A percentile compares a stretch with the other conserved stretches of the same genome.
These are phyloP conservation scores for Tetrahymena borealis DNA, from an alignment of 73 alveolate genomes.

Conservation along the genomic window DNA sequence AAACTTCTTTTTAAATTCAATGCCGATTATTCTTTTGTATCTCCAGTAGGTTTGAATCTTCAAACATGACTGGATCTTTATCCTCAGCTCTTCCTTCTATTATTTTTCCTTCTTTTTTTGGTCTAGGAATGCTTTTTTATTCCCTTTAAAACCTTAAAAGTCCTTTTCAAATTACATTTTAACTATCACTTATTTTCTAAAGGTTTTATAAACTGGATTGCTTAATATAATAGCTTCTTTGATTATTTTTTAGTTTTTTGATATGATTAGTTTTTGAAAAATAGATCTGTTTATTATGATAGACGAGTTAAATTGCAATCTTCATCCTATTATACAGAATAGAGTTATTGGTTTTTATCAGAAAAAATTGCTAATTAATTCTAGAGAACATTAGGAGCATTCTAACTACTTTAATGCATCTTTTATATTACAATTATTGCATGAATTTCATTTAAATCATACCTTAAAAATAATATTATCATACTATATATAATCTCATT, in stretches of 20 bases:
- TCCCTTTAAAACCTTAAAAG: not conserved
- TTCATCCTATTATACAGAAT: not conserved
- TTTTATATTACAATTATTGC: no score
- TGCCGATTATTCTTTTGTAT: not conserved
- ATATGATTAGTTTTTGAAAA: not conserved
- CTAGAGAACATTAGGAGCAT: not conserved
- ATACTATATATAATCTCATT: no score
- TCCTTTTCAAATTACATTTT: not conserved
- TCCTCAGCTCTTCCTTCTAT: not conserved
- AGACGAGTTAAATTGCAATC: not conserved
- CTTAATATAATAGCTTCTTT: not conserved
- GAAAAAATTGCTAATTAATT: not conserved
- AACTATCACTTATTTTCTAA: not conserved
- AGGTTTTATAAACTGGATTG: not conserved
- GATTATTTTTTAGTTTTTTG: not conserved
- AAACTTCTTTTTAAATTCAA: not conserved
- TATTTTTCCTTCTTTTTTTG: not conserved
- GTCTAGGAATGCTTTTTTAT: not conserved
- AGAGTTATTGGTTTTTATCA: not conserved
- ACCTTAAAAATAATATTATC: no score
- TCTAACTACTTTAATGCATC: no score
- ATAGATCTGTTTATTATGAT: not conserved
- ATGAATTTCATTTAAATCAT: no score
- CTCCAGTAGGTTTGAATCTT: not conserved
- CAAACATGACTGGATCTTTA: not conserved